Evolutionary conservation across 208 protist genomes (phyloP).

Genomic region (Strigomonas galati): DNA sequence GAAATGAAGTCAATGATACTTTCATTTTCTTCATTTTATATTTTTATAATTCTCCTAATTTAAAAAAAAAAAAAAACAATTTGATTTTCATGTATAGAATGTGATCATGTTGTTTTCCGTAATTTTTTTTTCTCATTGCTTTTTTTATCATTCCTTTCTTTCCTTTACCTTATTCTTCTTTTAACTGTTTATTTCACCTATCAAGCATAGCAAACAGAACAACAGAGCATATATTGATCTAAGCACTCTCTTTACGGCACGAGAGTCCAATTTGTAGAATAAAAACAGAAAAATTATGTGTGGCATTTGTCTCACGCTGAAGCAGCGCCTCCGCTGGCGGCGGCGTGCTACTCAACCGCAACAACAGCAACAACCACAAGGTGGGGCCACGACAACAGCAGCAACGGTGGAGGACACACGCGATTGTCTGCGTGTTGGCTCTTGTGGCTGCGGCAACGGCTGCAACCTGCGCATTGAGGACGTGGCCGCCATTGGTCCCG

Average conservation of each 20-base stretch:
- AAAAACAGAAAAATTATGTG: slow-evolving; percentile 24
- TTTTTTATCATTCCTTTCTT: slow-evolving; percentile 3
- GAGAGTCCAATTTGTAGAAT: neutral
- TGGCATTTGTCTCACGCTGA: slow-evolving; percentile 29
- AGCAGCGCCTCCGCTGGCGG: slow-evolving; percentile 20
- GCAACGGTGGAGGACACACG: neutral
- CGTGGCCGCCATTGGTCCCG: neutral
- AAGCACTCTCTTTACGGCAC: neutral
- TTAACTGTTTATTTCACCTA: neutral
- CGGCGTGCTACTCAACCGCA: neutral
- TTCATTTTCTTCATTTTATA: slow-evolving; percentile 10
- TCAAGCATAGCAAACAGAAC: neutral
- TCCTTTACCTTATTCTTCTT: neutral
- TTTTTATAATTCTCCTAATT: slow-evolving; percentile 11
- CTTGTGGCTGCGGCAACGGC: neutral
- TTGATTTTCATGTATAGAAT: neutral
- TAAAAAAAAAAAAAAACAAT: slow-evolving; percentile 1
- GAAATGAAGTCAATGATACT: neutral
- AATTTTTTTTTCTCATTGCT: neutral
- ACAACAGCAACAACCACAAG: neutral
- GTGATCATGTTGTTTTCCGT: neutral
- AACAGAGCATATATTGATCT: too few species aligned
- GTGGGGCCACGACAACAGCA: neutral
- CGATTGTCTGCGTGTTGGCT: neutral
- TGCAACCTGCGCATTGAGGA: neutral